Conservation (phyloP, 148 eudicot genomes). For the Fagopyrum esculentum region DNA sequence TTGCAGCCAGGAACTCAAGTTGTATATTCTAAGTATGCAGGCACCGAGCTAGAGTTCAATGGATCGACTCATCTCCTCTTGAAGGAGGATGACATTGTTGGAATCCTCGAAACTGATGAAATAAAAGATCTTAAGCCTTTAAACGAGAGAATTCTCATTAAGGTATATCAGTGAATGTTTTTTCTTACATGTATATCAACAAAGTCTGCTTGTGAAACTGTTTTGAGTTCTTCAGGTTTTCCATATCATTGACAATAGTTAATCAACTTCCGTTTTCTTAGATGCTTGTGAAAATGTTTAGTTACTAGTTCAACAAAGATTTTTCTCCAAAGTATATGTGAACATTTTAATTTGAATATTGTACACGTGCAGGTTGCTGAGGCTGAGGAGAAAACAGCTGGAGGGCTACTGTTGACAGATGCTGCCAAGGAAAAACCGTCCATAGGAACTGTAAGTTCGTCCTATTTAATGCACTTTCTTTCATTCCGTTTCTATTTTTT, state of each 20-base stretch:
- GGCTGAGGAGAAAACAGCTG: constrained; percentile 75
- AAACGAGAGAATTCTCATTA: constrained; percentile 74
- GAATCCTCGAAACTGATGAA: constrained; percentile 81
- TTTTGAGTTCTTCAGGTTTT: neutral
- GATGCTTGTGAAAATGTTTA: neutral
- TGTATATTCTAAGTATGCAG: constrained; percentile 85
- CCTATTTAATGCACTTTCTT: neutral
- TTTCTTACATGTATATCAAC: neutral
- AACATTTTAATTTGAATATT: neutral
- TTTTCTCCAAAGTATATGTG: neutral
- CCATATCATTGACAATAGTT: neutral
- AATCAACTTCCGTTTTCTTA: neutral
- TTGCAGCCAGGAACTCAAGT: constrained; percentile 62
- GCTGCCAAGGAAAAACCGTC: constrained; percentile 86
- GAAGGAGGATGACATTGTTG: constrained; percentile 91
- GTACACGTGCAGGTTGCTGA: constrained; percentile 50
- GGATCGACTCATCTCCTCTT: constrained; percentile 64
- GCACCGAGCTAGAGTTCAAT: constrained; percentile 81
- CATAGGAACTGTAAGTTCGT: constrained; percentile 60
- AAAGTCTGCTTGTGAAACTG: neutral
- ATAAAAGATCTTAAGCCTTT: constrained; percentile 75
- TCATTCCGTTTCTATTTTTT: neutral
- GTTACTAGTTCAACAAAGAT: neutral
- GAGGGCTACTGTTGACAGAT: constrained; percentile 70
- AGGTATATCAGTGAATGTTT: constrained; percentile 29